Evolutionary conservation across 345 rosid species (phyloP).

Genomic region (Psidium guajava): DNA sequence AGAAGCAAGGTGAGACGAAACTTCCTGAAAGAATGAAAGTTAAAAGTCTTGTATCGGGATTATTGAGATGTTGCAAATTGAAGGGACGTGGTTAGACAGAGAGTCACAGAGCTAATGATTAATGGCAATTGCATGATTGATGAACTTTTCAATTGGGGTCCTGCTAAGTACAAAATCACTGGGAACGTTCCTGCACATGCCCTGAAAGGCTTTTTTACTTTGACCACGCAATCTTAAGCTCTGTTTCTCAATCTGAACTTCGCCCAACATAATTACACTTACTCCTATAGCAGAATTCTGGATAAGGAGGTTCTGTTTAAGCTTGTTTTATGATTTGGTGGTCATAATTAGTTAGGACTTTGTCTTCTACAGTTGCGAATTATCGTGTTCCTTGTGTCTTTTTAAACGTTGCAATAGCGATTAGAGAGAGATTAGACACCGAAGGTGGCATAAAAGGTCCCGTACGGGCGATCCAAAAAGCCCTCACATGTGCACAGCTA

Average conservation of each 20-base stretch:
- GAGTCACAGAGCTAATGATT: constrained; percentile 13
- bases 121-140: constrained; percentile 7
- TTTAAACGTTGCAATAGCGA: background rate
- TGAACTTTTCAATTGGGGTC: background rate
- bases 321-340: background rate
- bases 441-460: background rate
- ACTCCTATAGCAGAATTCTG: constrained; percentile 6
- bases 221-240: constrained; percentile 13
- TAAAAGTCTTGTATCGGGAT: constrained; percentile 10
- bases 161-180: constrained; percentile 19
- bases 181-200: constrained; percentile 29
- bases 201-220: constrained; percentile 9
- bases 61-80: constrained; percentile 18
- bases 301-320: background rate
- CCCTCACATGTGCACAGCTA: background rate
- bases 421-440: background rate
- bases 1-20: background rate
- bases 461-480: background rate
- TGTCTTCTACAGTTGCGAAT: background rate
- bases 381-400: background rate
- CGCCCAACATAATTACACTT: background rate
- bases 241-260: constrained; percentile 19
- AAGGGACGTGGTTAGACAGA: constrained; percentile 11
- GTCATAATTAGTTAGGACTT: constrained; percentile 11
- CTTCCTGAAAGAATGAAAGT: constrained; percentile 8